Conservation (phyloP, 805 yeast species). For the Candida hispaniensis region DNA sequence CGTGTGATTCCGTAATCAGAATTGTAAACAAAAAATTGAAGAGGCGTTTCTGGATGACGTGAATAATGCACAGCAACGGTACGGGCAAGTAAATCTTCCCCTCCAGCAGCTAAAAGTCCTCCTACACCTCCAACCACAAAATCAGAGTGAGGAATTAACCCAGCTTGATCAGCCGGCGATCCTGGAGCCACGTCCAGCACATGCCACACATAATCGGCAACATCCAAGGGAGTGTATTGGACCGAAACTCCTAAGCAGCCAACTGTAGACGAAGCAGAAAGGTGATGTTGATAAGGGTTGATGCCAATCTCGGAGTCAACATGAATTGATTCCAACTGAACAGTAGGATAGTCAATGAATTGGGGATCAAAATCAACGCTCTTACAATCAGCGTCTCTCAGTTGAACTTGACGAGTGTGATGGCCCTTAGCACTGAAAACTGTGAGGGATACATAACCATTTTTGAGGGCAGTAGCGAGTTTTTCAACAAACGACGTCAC, state of each 20-base stretch:
- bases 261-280: constrained; percentile 17
- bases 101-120: constrained; percentile 77
- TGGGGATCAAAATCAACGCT: constrained; percentile 24
- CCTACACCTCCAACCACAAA: constrained; percentile 82
- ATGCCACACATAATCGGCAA: constrained; percentile 82
- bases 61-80: constrained; percentile 37
- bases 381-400: no score
- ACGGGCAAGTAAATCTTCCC: constrained; percentile 65
- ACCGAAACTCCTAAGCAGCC: constrained; percentile 42
- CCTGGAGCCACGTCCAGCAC: constrained; percentile 59
- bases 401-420: constrained; percentile 32
- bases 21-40: constrained; percentile 68
- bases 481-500: no score
- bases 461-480: constrained; percentile 3
- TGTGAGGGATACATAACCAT: constrained; percentile 17
- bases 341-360: constrained; percentile 5
- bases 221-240: constrained; percentile 65
- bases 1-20: constrained; percentile 77
- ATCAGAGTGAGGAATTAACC: constrained; percentile 74
- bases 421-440: constrained; percentile 23
- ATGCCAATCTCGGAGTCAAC: constrained; percentile 6
- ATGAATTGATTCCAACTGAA: constrained; percentile 32
- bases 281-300: constrained; percentile 14
- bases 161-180: constrained; percentile 77
- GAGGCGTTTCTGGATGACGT: constrained; percentile 20